Conservation (phyloP, 2,329 filamentous ascomycete species). For the Penicillium olsonii region DNA sequence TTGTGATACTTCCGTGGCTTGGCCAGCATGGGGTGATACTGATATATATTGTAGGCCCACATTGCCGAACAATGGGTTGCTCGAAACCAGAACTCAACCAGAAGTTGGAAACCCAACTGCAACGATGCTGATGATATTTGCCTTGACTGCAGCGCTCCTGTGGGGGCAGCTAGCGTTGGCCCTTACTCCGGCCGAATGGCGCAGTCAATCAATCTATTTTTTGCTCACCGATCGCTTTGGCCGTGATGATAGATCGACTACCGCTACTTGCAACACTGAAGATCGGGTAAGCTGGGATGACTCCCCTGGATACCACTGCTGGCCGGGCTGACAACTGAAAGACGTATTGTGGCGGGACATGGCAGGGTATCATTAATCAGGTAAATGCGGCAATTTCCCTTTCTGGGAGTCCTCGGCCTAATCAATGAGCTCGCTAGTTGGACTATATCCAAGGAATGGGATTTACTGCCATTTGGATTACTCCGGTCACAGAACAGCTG, state of each 20-base stretch:
- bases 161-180: constrained; percentile 22
- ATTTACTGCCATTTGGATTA: constrained; percentile 54
- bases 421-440: constrained; percentile 30
- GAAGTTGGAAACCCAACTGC: neutral
- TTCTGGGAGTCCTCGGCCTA: too few relatives aligned
- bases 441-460: constrained; percentile 54
- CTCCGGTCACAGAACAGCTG: constrained; percentile 46
- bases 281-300: constrained; percentile 19
- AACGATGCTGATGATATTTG: neutral
- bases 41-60: too few relatives aligned
- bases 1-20: neutral
- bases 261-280: constrained; percentile 32
- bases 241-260: constrained; percentile 40
- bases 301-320: too few relatives aligned
- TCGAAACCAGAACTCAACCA: neutral
- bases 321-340: constrained; percentile 45
- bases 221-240: constrained; percentile 49
- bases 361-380: constrained; percentile 47
- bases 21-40: too few relatives aligned
- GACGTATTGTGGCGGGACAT: constrained; percentile 47
- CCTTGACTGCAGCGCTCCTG: neutral
- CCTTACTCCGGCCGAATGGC: constrained; percentile 40
- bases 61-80: neutral
- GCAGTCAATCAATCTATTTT: constrained; percentile 48
- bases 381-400: constrained; percentile 29